Conservation (phyloP, 163 green algal species). For the Volvox carteri region DNA sequence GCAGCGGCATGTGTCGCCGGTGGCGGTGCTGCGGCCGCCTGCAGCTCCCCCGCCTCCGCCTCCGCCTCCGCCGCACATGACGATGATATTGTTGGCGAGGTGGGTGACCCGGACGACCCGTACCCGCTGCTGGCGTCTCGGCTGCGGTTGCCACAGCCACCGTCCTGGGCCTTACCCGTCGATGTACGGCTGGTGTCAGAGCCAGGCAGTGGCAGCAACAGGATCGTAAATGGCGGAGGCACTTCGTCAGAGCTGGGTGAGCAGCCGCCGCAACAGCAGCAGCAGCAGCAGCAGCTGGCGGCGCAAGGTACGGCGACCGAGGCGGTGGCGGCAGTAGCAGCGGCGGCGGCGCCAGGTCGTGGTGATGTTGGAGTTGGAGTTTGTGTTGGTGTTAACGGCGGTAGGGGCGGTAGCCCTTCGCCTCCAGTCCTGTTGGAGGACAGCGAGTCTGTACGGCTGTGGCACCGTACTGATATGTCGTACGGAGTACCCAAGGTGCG, state of each 20-base stretch:
- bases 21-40: neutral
- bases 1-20: too few relatives aligned
- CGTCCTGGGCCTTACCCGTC: conserved; percentile 68
- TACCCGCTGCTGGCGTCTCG: conserved; percentile 21
- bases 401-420: too few relatives aligned
- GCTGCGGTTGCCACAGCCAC: conserved; percentile 56
- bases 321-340: too few relatives aligned
- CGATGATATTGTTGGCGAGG: neutral
- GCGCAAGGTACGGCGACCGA: too few relatives aligned
- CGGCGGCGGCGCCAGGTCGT: too few relatives aligned
- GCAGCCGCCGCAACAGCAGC: too few relatives aligned
- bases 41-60: neutral
- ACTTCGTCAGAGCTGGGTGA: too few relatives aligned
- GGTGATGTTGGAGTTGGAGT: neutral
- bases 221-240: too few relatives aligned
- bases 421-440: neutral
- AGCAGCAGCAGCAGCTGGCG: too few relatives aligned
- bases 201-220: too few relatives aligned
- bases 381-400: neutral
- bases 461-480: conserved; percentile 63
- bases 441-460: conserved; percentile 44
- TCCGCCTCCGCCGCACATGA: neutral
- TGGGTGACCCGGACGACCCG: neutral
- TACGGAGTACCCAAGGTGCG: conserved; percentile 70
- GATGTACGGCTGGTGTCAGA: conserved; percentile 51